A percentile compares a stretch with the other conserved stretches of the same genome.
These are phyloP conservation scores for Brettanomyces bruxellensis DNA, from an alignment of 805 yeast genomes.

Conservation along the genomic window DNA sequence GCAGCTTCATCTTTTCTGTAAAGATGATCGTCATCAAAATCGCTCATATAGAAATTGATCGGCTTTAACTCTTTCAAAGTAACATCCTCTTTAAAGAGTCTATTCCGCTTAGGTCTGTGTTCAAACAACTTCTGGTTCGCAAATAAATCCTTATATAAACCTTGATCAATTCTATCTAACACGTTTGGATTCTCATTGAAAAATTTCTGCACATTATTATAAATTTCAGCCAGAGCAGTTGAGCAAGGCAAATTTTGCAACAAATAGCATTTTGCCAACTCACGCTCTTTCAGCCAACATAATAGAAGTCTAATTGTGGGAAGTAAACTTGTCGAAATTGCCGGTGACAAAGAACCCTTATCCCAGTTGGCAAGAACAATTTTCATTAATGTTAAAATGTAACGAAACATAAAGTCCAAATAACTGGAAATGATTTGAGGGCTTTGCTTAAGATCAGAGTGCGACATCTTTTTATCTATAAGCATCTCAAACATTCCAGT, in stretches of 20 bases:
- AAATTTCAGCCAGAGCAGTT: slow-evolving; percentile 11
- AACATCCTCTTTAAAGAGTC: slow-evolving; percentile 59
- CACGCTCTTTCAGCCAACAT: slow-evolving; percentile 50
- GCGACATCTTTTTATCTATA: slow-evolving; percentile 17
- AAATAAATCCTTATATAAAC: background rate
- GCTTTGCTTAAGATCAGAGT: slow-evolving; percentile 17
- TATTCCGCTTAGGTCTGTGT: slow-evolving; percentile 36
- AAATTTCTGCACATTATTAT: slow-evolving; percentile 11
- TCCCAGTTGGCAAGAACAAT: slow-evolving; percentile 18
- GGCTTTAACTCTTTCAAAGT: slow-evolving; percentile 50
- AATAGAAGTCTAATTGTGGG: slow-evolving; percentile 40
- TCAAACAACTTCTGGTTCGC: slow-evolving; percentile 1
- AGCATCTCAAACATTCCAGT: slow-evolving; percentile 30
- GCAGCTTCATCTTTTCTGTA: slow-evolving; percentile 25
- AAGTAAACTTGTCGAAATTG: slow-evolving; percentile 19
- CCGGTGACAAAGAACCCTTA: slow-evolving; percentile 8
- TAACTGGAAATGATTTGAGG: slow-evolving; percentile 20
- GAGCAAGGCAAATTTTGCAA: slow-evolving; percentile 12
- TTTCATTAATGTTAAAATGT: slow-evolving; percentile 25
- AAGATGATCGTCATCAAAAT: slow-evolving; percentile 48
- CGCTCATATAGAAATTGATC: slow-evolving; percentile 44
- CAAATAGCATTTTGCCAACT: slow-evolving; percentile 27
- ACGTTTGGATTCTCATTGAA: slow-evolving; percentile 8
- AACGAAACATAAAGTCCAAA: slow-evolving; percentile 34
- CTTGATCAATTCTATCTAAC: slow-evolving; percentile 3